phyloP scores from a whole-genome alignment of 164 flowering plant genomes.

The Macadamia integrifolia region DNA sequence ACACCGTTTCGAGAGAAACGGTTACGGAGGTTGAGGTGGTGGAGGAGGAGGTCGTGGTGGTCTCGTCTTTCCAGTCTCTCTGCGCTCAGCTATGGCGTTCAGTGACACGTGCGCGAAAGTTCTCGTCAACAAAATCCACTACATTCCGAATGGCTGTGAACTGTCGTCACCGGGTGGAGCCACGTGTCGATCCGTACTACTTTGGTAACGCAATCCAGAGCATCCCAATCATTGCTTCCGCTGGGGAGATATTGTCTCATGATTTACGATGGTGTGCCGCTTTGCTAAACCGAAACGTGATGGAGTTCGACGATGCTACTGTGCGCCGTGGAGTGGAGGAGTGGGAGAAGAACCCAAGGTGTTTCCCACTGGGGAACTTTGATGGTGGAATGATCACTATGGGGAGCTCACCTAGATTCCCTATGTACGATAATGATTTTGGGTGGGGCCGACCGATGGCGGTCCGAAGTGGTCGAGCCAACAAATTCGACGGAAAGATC shows the following conservation, averaged over 20 bases:
- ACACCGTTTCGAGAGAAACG: slow-evolving; percentile 1
- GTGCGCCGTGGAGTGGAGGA: slow-evolving; percentile 42
- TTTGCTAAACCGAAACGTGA: slow-evolving; percentile 45
- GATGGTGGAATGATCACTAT: slow-evolving; percentile 67
- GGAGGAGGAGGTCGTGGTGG: slow-evolving; percentile 7
- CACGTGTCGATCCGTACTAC: slow-evolving; percentile 50
- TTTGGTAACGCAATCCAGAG: slow-evolving; percentile 89
- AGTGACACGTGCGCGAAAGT: slow-evolving; percentile 66
- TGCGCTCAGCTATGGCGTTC: slow-evolving; percentile 78
- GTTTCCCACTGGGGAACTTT: slow-evolving; percentile 55
- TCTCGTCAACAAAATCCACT: slow-evolving; percentile 33
- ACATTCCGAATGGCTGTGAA: slow-evolving; percentile 93
- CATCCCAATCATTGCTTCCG: slow-evolving; percentile 40
- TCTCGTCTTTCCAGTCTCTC: slow-evolving; percentile 88
- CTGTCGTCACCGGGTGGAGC: slow-evolving; percentile 75
- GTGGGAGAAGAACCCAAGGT: slow-evolving; percentile 50
- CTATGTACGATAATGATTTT: slow-evolving; percentile 69
- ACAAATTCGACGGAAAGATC: slow-evolving; percentile 69
- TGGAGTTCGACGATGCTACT: slow-evolving; percentile 38
- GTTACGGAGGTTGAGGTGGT: slow-evolving; percentile 17
- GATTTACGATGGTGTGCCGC: slow-evolving; percentile 43
- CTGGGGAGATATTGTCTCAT: slow-evolving; percentile 38
- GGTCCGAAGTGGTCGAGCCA: slow-evolving; percentile 55
- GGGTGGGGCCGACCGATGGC: slow-evolving; percentile 74
- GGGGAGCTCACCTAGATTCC: slow-evolving; percentile 73